phyloP scores from a whole-genome alignment of 1,284 basidiomycete genomes.

The Fomitopsis pinicola region DNA sequence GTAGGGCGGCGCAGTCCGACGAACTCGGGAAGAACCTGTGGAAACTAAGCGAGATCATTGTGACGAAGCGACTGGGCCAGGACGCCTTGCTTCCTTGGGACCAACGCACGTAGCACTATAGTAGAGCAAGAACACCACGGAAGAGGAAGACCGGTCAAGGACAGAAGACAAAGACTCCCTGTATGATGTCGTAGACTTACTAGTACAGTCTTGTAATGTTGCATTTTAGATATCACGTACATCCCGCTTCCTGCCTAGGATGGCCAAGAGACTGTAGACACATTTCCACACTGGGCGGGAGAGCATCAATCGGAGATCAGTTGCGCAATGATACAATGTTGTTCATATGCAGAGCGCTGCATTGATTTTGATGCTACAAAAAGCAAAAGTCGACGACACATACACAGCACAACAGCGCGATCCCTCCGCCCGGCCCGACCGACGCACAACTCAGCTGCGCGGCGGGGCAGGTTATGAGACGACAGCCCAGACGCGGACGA shows the following conservation, averaged over 20 bases:
- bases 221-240: not conserved
- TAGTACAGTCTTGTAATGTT: not conserved
- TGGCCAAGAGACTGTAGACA: too few relatives aligned
- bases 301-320: not conserved
- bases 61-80: slow-evolving; percentile 28
- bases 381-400: slow-evolving; percentile 14
- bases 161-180: not conserved
- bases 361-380: slow-evolving; percentile 24
- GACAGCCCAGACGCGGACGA: slow-evolving; percentile 91
- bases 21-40: slow-evolving; percentile 36
- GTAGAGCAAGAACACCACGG: too few relatives aligned
- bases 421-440: slow-evolving; percentile 11
- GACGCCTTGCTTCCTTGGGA: slow-evolving; percentile 29
- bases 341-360: slow-evolving; percentile 10
- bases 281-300: too few relatives aligned
- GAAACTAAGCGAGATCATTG: slow-evolving; percentile 32
- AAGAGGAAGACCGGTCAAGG: not conserved
- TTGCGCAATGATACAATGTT: not conserved
- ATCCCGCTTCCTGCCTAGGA: not conserved
- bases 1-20: slow-evolving; percentile 30
- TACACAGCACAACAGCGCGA: slow-evolving; percentile 14
- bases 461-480: slow-evolving; percentile 45
- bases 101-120: not conserved
- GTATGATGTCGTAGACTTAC: not conserved
- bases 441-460: slow-evolving; percentile 13